Evolutionary conservation across 148 eudicot species (phyloP), one percentile per base, ranked within the genome.

Genomic region (Rhododendron kiyosumense): DNA sequence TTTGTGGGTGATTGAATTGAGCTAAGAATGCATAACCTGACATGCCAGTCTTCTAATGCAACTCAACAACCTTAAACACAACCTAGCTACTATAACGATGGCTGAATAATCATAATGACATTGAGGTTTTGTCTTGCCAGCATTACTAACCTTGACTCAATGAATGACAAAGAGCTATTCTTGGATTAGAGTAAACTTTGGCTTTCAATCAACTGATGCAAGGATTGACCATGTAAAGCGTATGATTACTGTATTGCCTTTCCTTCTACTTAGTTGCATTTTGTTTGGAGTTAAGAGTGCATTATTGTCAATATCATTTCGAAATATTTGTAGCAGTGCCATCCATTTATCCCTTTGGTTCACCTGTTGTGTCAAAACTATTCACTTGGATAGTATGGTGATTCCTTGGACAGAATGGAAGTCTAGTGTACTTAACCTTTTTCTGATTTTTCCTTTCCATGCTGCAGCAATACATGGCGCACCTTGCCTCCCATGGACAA

Each of bases 401-500:
- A 81, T 22, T n/a, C 6, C 34, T 73, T 75, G 20, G 20, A 18
- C 17, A n/a, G 7, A 26, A 7, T 73, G 30, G 36, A 38, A 24
- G 24, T 30, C 45, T 63, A 65, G 4, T 11, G 46, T 46, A 3
- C 9, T 69, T 36, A 1, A 83, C 63, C 45, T 3, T 17, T 57
- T 57, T 22, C 69, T 6, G 54, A 80, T 63, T 11, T 17, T 78
- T 85, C 81, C 9, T 78, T 85, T 63, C 2, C 59, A 17, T 86
- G 71, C 28, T 87, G 88, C 90, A 94, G 99, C 95, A 93, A 93
- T 96, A 94, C 90, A 93, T 92, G 95, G 96, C 95, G 81, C 99
- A 96, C 89, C 94, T 96, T 51, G 90, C 86, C 80, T 96, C 96
- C 76, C 88, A 86, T 45, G 99, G 96, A 82, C 94, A 94, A 86